Evolutionary conservation across 345 rosid genomes (phyloP), one percentile per base, ranked within the genome.

Genomic region (Arabis alpina): DNA sequence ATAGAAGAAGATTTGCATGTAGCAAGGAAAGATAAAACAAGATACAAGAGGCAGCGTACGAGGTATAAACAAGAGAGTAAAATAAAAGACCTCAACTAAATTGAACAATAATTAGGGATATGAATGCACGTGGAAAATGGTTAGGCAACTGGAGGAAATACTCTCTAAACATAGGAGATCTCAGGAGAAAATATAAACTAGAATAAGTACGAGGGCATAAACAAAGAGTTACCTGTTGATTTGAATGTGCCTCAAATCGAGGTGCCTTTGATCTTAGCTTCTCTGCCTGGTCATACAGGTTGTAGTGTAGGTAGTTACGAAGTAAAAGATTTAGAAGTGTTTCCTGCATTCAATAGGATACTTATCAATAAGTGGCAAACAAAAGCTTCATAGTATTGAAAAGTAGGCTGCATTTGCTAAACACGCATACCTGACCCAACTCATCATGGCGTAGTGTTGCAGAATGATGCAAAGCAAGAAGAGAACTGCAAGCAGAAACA

Each of bases 181-280:
- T 68, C 24, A 57, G 9, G 15, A 27, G 42, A 11, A 78, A 34
- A 54, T 13, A 3, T 32, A 28, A 64, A 63, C 65, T 41, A 75
- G 43, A 62, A 57, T 14, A 28, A 24, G 37, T 14, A 25, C 15
- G 51, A 53, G 55, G 19, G 23, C 8, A 30, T 28, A 12, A 68
- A 0, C 47, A 19, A 28, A 49, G 12, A 54, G 64, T 5, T 79
- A 79, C 98, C 91, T 92, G 98, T 74, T 93, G 97, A 69, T 88
- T 93, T 13, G 96, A 93, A 80, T 90, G 98, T 3, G 93, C 98
- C 78, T 93, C 98, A 84, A 93, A 93, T n/a, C 88, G 81, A 24
- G 96, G 96, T 61, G 93, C 97, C 77, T 93, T 90, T 9, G 96
- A 90, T 61, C 98, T 84, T 71, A 93, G 79, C 82, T 90, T 93